A percentile compares a stretch with the other conserved stretches of the same genome.
Evolutionary conservation across 257 asterid species (phyloP).

Genomic region (Rhazya stricta): DNA sequence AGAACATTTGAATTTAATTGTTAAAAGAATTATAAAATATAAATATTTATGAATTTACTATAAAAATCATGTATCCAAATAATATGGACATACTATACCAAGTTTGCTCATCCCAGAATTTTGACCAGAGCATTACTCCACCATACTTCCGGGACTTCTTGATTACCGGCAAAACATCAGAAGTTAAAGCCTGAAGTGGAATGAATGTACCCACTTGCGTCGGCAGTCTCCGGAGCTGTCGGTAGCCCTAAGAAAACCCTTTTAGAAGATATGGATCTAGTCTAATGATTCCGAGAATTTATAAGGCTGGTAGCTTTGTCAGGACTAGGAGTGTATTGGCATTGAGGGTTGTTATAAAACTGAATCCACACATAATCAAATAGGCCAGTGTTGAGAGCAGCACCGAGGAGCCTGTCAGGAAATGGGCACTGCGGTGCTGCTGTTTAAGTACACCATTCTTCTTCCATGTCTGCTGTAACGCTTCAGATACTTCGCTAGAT

Average conservation of each 20-base stretch:
- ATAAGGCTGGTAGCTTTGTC: constrained; percentile 29
- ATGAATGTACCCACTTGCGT: constrained; percentile 54
- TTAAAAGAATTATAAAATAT: no score
- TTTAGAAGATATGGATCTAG: constrained; percentile 28
- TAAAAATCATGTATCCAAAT: no score
- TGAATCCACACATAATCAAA: constrained; percentile 73
- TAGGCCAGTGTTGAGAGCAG: constrained; percentile 42
- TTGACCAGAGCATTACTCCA: constrained; percentile 80
- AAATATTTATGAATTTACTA: no score
- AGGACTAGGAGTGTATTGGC: constrained; percentile 34
- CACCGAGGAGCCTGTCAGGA: constrained; percentile 48
- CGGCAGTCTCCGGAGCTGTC: constrained; percentile 43
- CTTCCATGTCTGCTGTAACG: constrained; percentile 1
- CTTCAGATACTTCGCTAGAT: constrained; percentile 36
- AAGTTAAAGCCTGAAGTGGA: constrained; percentile 38
- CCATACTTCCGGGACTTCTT: constrained; percentile 43
- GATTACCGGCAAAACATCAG: constrained; percentile 48
- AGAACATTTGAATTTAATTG: no score
- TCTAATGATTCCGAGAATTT: constrained; percentile 49
- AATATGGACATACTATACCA: constrained; percentile 43
- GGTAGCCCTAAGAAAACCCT: constrained; percentile 58
- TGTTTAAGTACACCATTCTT: constrained; percentile 38
- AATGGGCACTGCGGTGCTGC: constrained; percentile 81
- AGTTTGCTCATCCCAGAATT: constrained; percentile 45
- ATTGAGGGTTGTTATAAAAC: constrained; percentile 58